phyloP scores from a whole-genome alignment of 202 grass and related monocot species.

The Alloteropsis angusta region DNA sequence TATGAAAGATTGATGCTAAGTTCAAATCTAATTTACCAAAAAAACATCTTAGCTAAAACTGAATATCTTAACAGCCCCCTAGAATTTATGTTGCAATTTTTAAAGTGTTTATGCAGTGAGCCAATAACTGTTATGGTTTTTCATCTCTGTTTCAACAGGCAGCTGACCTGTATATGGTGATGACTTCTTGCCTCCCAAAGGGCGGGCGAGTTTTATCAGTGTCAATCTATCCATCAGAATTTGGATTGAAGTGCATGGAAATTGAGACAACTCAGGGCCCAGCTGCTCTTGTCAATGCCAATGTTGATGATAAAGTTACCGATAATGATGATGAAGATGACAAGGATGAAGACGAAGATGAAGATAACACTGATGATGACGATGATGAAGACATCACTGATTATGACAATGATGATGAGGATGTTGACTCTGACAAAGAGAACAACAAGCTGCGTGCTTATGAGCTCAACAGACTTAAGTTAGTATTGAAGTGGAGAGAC shows the following conservation, averaged over 20 bases:
- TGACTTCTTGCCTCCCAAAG: slow-evolving; percentile 67
- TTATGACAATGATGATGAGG: slow-evolving; percentile 30
- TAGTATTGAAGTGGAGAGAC: slow-evolving; percentile 1
- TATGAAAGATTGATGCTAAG: neutral
- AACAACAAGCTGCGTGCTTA: slow-evolving; percentile 72
- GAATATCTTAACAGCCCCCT: neutral
- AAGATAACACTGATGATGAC: neutral
- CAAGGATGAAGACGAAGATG: neutral
- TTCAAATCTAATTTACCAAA: neutral
- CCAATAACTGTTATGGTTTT: neutral
- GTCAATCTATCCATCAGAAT: slow-evolving; percentile 75
- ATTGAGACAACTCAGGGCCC: slow-evolving; percentile 68
- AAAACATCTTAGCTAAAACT: slow-evolving; percentile 9
- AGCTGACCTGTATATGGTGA: slow-evolving; percentile 81
- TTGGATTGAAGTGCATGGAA: slow-evolving; percentile 75
- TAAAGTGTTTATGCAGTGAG: neutral
- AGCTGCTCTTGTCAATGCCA: slow-evolving; percentile 39
- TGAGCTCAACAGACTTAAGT: slow-evolving; percentile 85
- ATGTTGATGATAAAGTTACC: slow-evolving; percentile 8
- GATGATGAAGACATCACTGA: slow-evolving; percentile 1
- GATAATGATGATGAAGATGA: neutral
- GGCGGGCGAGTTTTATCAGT: slow-evolving; percentile 63
- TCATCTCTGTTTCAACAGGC: slow-evolving; percentile 37
- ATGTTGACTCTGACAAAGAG: slow-evolving; percentile 49
- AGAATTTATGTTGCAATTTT: neutral